Evolutionary conservation across 441 rosid genomes (phyloP), one percentile per base, ranked within the genome.

Genomic region (Pelargonium myrrhifolium): DNA sequence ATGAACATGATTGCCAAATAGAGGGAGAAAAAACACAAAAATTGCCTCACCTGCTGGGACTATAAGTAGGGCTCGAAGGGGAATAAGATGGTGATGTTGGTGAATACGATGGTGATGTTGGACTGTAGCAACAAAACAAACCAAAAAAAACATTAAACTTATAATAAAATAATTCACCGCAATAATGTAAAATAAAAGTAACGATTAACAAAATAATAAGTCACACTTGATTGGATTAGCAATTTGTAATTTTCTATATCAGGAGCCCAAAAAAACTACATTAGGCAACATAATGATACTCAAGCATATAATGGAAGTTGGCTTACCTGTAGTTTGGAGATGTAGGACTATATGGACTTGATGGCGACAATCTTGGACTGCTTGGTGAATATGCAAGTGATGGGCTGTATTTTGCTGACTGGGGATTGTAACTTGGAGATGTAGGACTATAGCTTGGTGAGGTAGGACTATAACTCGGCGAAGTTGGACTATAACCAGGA

Each of bases 1-100:
- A 22, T 22, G 62, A 24, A 58, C 24, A 21, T 20, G 12, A 14
- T 5, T 21, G n/a, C 1, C 6, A 22, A 11, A 10, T 0, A 22
- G 6, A 24, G 61, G 15, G 6, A 14, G 12, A 3, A 39, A 15
- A 56, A 68, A 15, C 17, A 15, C 21, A 53, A 22, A 35, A 20
- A 11, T 15, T 18, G 10, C 59, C n/a, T 78, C 72, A 90, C 99
- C 99, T 92, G 97, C 94, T 87, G 22, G 99, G 98, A 81, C 98
- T 89, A 78, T 87, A 87, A 45, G 98, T 76, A 39, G 99, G 94
- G 77, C 93, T 89, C 26, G 99, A 87, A 73, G 97, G 93, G 4
- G 99, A 94, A 75, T 94, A 91, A 3, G 97, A 81, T 28, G 97
- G 97, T 71, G 99, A 91, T 8, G 99, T 89, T 2, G 97, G 99